Percentiles rank a stretch among this genome's conserved stretches.
Evolutionary conservation across 2,329 filamentous ascomycete species (phyloP).

Genomic region (Penicillium olsonii): DNA sequence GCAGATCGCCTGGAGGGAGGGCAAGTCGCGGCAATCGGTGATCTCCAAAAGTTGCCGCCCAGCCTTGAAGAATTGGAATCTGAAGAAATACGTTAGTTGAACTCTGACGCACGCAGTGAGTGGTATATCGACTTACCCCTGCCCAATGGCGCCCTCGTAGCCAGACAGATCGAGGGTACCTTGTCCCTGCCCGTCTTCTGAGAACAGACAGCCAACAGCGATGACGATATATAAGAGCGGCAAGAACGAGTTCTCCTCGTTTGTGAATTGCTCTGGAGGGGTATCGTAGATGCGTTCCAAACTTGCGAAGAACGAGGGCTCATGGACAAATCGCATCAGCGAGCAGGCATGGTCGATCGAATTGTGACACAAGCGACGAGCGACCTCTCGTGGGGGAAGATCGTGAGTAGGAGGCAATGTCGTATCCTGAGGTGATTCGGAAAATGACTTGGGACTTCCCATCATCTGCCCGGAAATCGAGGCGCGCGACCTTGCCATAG

Average conservation of each 20-base stretch:
- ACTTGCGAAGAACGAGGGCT: conserved; percentile 75
- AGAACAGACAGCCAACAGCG: conserved; percentile 73
- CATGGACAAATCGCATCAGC: conserved; percentile 72
- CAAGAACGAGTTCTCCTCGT: conserved; percentile 68
- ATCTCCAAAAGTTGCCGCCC: conserved; percentile 65
- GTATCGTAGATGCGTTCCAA: conserved; percentile 77
- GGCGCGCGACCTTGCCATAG: conserved; percentile 48
- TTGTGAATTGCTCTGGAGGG: conserved; percentile 61
- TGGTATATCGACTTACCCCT: conserved; percentile 50
- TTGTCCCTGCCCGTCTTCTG: conserved; percentile 53
- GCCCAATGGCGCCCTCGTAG: conserved; percentile 53
- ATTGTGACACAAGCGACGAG: conserved; percentile 58
- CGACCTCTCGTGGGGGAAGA: conserved; percentile 65
- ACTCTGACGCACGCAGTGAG: not conserved
- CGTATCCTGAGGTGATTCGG: conserved; percentile 64
- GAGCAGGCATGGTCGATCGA: conserved; percentile 64
- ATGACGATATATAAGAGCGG: conserved; percentile 70
- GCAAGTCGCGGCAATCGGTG: conserved; percentile 69
- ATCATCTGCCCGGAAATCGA: conserved; percentile 56
- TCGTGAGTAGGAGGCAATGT: conserved; percentile 60
- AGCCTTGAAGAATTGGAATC: conserved; percentile 72
- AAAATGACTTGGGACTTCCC: conserved; percentile 68
- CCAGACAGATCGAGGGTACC: conserved; percentile 49
- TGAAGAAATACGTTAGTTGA: conserved; percentile 33
- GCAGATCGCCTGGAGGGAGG: conserved; percentile 71